Evolutionary conservation across 495 filamentous ascomycete species (phyloP).

Genomic region (Trichocladium uniseriatum): DNA sequence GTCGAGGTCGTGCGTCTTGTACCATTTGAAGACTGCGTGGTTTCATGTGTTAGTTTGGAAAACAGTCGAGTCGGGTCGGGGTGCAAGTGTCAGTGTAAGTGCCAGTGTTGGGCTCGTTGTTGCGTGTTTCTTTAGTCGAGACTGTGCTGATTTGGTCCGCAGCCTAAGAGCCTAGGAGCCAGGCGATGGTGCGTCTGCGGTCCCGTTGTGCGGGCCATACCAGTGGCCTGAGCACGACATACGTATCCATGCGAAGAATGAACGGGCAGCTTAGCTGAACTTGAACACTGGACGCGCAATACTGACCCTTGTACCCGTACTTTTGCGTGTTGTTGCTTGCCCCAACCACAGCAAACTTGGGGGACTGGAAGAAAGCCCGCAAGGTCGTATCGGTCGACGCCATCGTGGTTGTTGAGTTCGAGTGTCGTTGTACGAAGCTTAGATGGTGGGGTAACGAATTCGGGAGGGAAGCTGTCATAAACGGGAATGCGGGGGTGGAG

Average conservation of each 20-base stretch:
- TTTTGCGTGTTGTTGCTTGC: slow-evolving; percentile 75
- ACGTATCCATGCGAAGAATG: no score
- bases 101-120: no score
- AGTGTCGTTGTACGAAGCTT: slow-evolving; percentile 7
- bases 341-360: slow-evolving; percentile 82
- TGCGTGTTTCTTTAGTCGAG: no score
- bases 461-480: not conserved
- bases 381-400: slow-evolving; percentile 52
- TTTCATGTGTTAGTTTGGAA: no score
- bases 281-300: not conserved
- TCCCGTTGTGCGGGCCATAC: no score
- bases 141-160: no score
- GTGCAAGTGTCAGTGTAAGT: no score
- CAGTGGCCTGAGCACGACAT: no score
- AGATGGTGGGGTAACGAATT: not conserved
- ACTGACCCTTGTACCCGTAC: slow-evolving; percentile 81
- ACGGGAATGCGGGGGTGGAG: not conserved
- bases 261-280: not conserved
- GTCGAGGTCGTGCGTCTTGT: slow-evolving; percentile 63
- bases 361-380: slow-evolving; percentile 71
- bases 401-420: slow-evolving; percentile 13
- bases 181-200: no score
- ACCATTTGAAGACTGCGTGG: slow-evolving; percentile 74
- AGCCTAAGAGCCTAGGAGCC: no score
- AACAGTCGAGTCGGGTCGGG: no score